Evolutionary conservation across 345 rosid genomes (phyloP), one percentile per base, ranked within the genome.

Genomic region (Cardamine resedifolia): DNA sequence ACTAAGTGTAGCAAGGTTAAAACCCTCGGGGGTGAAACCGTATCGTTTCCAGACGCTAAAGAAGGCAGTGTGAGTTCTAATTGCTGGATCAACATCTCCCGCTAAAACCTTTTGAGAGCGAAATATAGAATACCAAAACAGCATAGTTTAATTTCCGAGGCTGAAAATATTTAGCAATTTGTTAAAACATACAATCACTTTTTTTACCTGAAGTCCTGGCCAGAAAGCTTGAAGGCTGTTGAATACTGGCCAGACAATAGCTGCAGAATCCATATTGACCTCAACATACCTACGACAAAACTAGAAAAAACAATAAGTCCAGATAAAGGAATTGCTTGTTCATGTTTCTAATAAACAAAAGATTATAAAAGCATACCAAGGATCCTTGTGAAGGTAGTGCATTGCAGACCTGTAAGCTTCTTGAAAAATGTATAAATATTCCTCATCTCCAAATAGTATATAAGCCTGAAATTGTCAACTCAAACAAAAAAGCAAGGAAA

Each of bases 171-270:
- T 24, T 9, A 20, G 6, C 27, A 38, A 20, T 55, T 7, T 38
- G 49, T 5, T 27, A 2, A 53, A 57, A 66, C 27, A n/a, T 19
- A 66, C 30, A 73, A 24, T 48, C 28, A 66, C 16, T 16, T 31
- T 23, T 48, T 28, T 31, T 49, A 94, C 99, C 99, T 95, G 99
- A 81, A 95, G 96, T 81, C 99, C 97, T 0, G 99, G 99, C 99
- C 99, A 95, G 82, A 95, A 95, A 66, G 99, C 99, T 85, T 95
- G 99, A 83, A 91, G 85, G 78, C 99, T 95, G 81, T 91, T 95
- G 66, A 95, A 95, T 50, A 95, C 73, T 41, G 96, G 97, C 97
- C 97, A 95, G 45, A 91, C 97, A 64, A 91, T 88, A 66, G 96
- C 90, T 75, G 87, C 97, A 30, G 99, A 95, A 81, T 95, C 99